Evolutionary conservation across 2,329 filamentous ascomycete species (phyloP).

Genomic region (Neofusicoccum cordaticola): DNA sequence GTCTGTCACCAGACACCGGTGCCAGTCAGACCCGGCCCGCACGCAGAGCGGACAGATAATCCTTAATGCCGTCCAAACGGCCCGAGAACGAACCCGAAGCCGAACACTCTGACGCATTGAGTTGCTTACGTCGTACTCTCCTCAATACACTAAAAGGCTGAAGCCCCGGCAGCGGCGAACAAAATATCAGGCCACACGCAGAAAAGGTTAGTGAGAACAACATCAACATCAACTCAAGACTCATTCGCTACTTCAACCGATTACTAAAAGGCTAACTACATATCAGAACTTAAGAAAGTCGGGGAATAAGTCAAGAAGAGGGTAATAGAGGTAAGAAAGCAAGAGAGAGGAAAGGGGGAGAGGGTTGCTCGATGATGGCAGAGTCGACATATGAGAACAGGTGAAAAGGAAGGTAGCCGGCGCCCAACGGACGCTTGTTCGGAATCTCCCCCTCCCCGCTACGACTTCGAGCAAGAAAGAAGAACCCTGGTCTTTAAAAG

Average conservation of each 20-base stretch:
- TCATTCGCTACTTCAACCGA: slow-evolving; percentile 17
- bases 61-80: no score
- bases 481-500: slow-evolving; percentile 13
- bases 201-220: no score
- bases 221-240: slow-evolving; percentile 11
- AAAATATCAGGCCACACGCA: no score
- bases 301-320: slow-evolving; percentile 18
- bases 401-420: slow-evolving; percentile 5
- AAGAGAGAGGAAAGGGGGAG: neutral
- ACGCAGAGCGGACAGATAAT: no score
- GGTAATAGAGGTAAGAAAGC: slow-evolving; percentile 9
- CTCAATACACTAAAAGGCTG: no score
- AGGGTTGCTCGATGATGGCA: neutral
- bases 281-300: slow-evolving; percentile 18
- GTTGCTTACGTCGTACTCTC: no score
- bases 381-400: slow-evolving; percentile 15
- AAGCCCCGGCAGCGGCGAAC: no score
- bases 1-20: no score
- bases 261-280: slow-evolving; percentile 18
- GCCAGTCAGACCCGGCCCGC: no score
- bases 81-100: no score
- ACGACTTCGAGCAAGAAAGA: slow-evolving; percentile 7
- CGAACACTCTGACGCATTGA: no score
- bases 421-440: neutral
- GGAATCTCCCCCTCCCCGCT: neutral